Conservation (phyloP, 139 green algal species). For the Chlamydomonas sp. region DNA sequence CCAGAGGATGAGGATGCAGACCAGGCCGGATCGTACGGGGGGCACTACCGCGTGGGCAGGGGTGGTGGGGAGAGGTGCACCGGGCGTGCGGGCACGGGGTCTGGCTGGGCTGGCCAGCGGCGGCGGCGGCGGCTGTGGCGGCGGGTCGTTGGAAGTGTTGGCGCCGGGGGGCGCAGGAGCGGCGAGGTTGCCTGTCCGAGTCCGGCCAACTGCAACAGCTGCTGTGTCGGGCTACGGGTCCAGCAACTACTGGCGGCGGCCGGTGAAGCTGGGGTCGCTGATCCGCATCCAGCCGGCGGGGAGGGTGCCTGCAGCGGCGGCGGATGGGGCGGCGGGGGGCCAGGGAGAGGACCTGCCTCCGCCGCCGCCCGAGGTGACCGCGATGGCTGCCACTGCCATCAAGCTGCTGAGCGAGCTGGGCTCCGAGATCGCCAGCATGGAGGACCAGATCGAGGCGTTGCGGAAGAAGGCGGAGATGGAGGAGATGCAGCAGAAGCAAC, state of each 20-base stretch:
- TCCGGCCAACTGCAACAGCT: not conserved
- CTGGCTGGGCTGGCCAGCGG: too few species aligned
- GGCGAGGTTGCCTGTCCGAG: not conserved
- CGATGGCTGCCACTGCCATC: constrained; percentile 4
- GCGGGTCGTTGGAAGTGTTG: too few species aligned
- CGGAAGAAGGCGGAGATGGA: constrained; percentile 12
- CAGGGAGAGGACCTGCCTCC: not conserved
- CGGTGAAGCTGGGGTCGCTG: not conserved
- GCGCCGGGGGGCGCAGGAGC: too few species aligned
- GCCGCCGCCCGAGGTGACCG: not conserved
- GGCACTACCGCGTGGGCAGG: too few species aligned
- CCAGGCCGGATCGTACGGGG: too few species aligned
- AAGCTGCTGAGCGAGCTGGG: constrained; percentile 22
- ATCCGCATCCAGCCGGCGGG: not conserved
- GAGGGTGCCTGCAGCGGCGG: not conserved
- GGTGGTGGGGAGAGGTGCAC: too few species aligned
- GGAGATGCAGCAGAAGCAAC: not conserved
- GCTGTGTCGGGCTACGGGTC: not conserved
- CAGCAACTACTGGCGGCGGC: constrained; percentile 35
- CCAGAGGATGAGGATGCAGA: too few species aligned
- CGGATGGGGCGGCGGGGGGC: not conserved
- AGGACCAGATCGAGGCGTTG: constrained; percentile 14
- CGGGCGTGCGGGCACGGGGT: too few species aligned
- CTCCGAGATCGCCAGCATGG: constrained; percentile 18
- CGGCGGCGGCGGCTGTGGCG: too few species aligned